Percentiles rank a stretch among this genome's conserved stretches.
phyloP scores from a whole-genome alignment of 2,329 filamentous ascomycete genomes.

The Mycosphaerelloides madeirae region DNA sequence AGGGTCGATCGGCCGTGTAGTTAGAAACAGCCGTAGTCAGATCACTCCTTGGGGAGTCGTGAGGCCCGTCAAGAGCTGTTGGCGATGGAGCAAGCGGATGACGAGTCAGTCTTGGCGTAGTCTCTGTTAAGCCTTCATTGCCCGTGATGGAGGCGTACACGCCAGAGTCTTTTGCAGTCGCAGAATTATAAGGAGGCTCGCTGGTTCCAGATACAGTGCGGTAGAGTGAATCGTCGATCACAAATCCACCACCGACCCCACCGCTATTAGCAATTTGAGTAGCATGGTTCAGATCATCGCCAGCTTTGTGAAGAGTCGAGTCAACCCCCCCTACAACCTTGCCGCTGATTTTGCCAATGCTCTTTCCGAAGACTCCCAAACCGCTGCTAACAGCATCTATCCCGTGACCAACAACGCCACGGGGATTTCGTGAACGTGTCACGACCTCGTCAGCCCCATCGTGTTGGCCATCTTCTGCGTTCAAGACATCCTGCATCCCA shows the following conservation, averaged over 20 bases:
- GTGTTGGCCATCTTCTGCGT: constrained; percentile 22
- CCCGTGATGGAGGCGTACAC: no score
- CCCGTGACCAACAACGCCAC: constrained; percentile 21
- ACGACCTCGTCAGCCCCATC: constrained; percentile 11
- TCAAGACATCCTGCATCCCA: constrained; percentile 28
- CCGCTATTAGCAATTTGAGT: constrained; percentile 16
- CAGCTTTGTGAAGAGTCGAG: constrained; percentile 26
- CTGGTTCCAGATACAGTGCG: constrained; percentile 2
- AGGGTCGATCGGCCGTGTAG: constrained; percentile 18
- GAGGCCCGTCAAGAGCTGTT: constrained; percentile 4
- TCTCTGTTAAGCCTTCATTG: constrained; percentile 4
- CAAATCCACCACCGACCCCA: constrained; percentile 17
- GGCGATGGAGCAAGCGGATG: constrained; percentile 9
- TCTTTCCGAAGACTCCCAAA: constrained; percentile 22
- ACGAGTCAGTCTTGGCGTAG: constrained; percentile 7
- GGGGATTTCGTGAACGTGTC: constrained; percentile 9
- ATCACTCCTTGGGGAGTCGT: constrained; percentile 13
- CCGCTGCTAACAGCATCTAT: constrained; percentile 22
- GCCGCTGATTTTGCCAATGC: constrained; percentile 35
- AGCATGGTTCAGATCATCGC: constrained; percentile 15
- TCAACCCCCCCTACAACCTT: constrained; percentile 38
- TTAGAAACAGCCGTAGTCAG: constrained; percentile 11
- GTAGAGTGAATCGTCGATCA: constrained; percentile 22
- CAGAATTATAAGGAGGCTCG: background rate
- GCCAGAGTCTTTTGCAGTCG: no score